phyloP scores from a whole-genome alignment of 2,329 filamentous ascomycete species.

The Myriosclerotinia curreyana region DNA sequence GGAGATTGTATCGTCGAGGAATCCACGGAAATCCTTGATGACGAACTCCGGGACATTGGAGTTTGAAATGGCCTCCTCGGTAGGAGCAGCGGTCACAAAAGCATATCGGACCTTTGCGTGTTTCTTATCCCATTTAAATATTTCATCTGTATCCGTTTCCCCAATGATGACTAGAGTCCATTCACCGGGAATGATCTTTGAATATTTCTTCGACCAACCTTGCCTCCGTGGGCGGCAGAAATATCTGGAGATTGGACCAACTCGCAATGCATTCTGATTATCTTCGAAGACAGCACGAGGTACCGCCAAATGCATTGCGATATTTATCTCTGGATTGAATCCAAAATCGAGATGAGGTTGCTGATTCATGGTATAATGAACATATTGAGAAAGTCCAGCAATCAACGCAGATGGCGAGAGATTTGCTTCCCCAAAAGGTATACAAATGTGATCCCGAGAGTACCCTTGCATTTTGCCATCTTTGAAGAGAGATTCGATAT shows the following conservation, averaged over 20 bases:
- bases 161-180: slow-evolving; percentile 5
- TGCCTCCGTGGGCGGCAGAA: neutral
- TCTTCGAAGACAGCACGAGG: neutral
- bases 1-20: neutral
- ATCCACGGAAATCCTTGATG: slow-evolving; percentile 3
- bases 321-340: neutral
- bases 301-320: slow-evolving; percentile 8
- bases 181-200: slow-evolving; percentile 4
- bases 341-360: neutral
- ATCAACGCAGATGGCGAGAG: slow-evolving; percentile 6
- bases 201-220: slow-evolving; percentile 4
- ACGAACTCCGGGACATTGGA: slow-evolving; percentile 1
- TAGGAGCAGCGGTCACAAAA: slow-evolving; percentile 9
- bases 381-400: slow-evolving; percentile 1
- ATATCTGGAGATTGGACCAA: neutral
- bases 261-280: neutral
- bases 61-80: neutral
- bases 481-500: neutral
- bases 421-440: neutral
- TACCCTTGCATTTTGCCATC: neutral
- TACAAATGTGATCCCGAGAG: neutral
- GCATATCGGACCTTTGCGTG: neutral
- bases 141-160: neutral
- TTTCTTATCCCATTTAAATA: neutral
- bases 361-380: neutral